Conservation (phyloP, 2,329 filamentous ascomycete genomes). For the Colletotrichum tanaceti region DNA sequence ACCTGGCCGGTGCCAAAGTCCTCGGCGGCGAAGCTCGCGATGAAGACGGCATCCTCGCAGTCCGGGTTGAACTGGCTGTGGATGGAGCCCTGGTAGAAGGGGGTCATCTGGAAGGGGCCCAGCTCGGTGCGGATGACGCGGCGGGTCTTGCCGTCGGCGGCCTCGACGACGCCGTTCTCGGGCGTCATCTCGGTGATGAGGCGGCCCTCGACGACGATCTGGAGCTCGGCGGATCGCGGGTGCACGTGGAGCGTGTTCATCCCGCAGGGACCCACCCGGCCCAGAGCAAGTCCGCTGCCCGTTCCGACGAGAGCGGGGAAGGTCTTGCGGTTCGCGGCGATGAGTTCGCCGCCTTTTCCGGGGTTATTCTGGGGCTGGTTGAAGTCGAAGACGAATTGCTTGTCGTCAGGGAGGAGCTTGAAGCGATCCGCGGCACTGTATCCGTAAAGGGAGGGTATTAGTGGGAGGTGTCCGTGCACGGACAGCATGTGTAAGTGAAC, state of each 20-base stretch:
- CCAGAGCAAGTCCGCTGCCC: constrained; percentile 62
- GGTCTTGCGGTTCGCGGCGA: constrained; percentile 65
- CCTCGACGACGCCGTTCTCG: constrained; percentile 61
- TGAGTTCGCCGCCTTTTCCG: constrained; percentile 59
- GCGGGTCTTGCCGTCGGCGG: constrained; percentile 48
- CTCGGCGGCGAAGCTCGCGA: constrained; percentile 62
- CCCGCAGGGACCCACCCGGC: constrained; percentile 63
- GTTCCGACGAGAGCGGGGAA: constrained; percentile 68
- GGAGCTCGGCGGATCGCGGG: constrained; percentile 64
- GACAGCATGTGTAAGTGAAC: constrained; percentile 42
- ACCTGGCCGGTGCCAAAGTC: constrained; percentile 65
- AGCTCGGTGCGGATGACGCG: constrained; percentile 52
- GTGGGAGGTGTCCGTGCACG: constrained; percentile 8
- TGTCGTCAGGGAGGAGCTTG: constrained; percentile 55
- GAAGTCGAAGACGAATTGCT: constrained; percentile 64
- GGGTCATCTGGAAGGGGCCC: constrained; percentile 59
- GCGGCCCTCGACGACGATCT: constrained; percentile 61
- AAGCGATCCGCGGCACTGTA: constrained; percentile 56
- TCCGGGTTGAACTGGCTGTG: constrained; percentile 69
- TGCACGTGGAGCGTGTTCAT: constrained; percentile 69
- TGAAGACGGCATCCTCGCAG: constrained; percentile 62
- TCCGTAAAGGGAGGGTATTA: constrained; percentile 29
- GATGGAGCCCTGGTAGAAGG: constrained; percentile 65
- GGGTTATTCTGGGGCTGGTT: constrained; percentile 48
- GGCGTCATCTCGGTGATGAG: constrained; percentile 64